Evolutionary conservation across 768 basidiomycete species (phyloP).

Genomic region (Asterophora lycoperdoides): DNA sequence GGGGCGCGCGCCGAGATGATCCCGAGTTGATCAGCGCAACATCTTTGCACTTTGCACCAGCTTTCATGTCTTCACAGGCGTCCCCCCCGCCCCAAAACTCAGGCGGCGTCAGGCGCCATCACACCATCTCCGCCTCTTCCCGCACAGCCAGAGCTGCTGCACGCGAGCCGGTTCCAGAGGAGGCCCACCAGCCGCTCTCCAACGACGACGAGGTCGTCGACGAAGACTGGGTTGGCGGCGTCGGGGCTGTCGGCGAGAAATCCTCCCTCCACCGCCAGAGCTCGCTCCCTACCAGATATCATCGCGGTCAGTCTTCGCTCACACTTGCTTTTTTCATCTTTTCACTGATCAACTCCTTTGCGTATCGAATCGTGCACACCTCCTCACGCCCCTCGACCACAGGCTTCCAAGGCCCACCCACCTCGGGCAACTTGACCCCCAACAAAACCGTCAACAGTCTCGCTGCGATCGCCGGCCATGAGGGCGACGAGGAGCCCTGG

Average conservation of each 20-base stretch:
- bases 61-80: slow-evolving; percentile 31
- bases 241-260: slow-evolving; percentile 83
- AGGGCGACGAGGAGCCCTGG: slow-evolving; percentile 89
- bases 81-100: slow-evolving; percentile 35
- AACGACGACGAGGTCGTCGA: slow-evolving; percentile 77
- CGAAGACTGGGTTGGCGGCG: slow-evolving; percentile 76
- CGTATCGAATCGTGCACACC: slow-evolving; percentile 3
- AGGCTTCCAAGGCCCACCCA: slow-evolving; percentile 53
- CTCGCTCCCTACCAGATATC: slow-evolving; percentile 77
- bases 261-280: slow-evolving; percentile 74
- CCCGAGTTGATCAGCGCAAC: slow-evolving; percentile 3
- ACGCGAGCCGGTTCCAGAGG: slow-evolving; percentile 67
- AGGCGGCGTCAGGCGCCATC: slow-evolving; percentile 69
- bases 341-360: slow-evolving; percentile 17
- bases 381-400: slow-evolving; percentile 13
- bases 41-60: background rate
- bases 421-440: slow-evolving; percentile 61
- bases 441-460: slow-evolving; percentile 79
- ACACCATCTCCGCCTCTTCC: slow-evolving; percentile 76
- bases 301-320: slow-evolving; percentile 50
- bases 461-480: slow-evolving; percentile 79
- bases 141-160: slow-evolving; percentile 55
- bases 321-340: background rate
- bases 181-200: slow-evolving; percentile 54
- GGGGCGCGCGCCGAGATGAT: too few species aligned